Base-by-base conservation (phyloP, 192 early-diverging fungal species). In the Fimicolochytrium jonesii region DNA sequence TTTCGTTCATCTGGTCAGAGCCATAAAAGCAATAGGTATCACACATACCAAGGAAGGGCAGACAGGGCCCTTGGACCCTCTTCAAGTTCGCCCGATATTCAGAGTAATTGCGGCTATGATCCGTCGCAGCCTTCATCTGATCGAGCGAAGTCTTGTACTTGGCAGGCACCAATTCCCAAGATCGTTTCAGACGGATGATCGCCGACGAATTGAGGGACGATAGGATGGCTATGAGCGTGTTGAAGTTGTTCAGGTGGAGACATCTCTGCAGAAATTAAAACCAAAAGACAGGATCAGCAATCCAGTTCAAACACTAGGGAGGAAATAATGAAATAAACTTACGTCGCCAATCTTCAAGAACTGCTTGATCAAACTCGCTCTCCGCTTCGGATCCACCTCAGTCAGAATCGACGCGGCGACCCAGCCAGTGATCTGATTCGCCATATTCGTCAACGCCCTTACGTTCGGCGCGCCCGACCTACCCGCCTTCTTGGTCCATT, bases 321-420 rank as follows among this genome's bases (percentile, higher is more conserved):
- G 32, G 11, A 17, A 31, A 34, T 2, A 62, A 37, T 57, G 10
- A 33, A 9, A 18, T 28, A 6, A 23, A 6, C 53, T 41, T 59
- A 75, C 73, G 18, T 68, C 72, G 1, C 64, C 76, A 64, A 97
- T 83, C 17, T 80, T 74, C 32, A 97, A 88, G 69, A 91, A 90
- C 72, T 89, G 86, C 72, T 93, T 93, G 39, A 97, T 81, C 26
- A 89, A 64, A 0, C 63, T 64, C 2, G 82, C 82, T 41, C 94
- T 86, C 51, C 86, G 89, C 73, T 90, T 91, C 47, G 88, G 59
- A 33, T 97, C 94, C 23, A 75, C 65, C 66, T 95, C 88, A 22
- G 78, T 68, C 34, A 97, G 64, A 18, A 97, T 92, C 33, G 84
- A 77, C 45, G 83, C 86, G 0, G 86, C 80, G 37, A 95, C 90